Evolutionary conservation across 495 filamentous ascomycete genomes (phyloP).

Genomic region (Annulohypoxylon moriforme): DNA sequence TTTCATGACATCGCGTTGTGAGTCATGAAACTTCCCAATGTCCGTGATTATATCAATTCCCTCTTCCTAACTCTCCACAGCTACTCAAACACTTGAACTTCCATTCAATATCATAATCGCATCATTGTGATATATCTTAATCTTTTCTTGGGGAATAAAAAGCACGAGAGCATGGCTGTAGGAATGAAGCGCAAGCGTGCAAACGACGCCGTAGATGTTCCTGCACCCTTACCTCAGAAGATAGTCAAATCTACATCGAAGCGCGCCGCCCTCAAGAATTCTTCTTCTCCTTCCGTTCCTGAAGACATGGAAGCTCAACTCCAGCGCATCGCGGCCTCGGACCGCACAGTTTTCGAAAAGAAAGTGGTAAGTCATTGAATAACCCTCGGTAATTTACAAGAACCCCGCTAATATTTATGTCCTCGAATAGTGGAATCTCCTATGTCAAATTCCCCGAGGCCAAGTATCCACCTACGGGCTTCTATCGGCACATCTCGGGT

Average conservation of each 20-base stretch:
- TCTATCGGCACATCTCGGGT: constrained; percentile 71
- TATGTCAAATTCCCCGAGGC: constrained; percentile 76
- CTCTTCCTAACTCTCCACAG: not conserved
- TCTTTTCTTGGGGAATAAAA: not conserved
- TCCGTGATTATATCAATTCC: not conserved
- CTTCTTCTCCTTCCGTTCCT: constrained; percentile 16
- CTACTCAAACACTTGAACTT: not conserved
- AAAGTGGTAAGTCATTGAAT: constrained; percentile 54
- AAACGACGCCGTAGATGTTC: constrained; percentile 10
- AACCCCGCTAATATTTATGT: constrained; percentile 31
- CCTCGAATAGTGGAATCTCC: constrained; percentile 61
- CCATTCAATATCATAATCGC: not conserved
- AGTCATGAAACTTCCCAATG: constrained; percentile 16
- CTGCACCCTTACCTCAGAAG: constrained; percentile 5
- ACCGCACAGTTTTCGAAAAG: constrained; percentile 66
- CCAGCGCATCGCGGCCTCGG: constrained; percentile 51
- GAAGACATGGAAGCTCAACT: constrained; percentile 48
- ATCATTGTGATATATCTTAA: not conserved
- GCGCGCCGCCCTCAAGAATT: constrained; percentile 4
- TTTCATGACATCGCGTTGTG: constrained; percentile 40
- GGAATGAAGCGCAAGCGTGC: constrained; percentile 41
- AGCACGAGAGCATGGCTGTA: constrained; percentile 30
- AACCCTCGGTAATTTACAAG: not conserved
- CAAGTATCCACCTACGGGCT: constrained; percentile 79
- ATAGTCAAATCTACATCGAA: constrained; percentile 2